Conservation (phyloP, 768 basidiomycete species). For the Leccinum subgranulosum region DNA sequence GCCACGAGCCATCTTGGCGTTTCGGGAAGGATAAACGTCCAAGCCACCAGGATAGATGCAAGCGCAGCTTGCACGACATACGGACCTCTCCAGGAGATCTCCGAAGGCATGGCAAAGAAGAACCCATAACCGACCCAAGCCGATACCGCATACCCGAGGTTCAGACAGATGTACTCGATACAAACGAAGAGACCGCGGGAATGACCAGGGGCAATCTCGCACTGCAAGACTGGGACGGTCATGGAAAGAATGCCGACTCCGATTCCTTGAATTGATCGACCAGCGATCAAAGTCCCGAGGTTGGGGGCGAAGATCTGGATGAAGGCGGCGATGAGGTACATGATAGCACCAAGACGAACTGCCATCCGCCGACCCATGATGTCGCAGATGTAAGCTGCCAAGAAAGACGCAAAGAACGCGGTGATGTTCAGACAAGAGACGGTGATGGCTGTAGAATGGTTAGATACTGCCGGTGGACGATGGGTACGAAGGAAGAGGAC, state of each 20-base stretch:
- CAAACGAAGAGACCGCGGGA: conserved; percentile 52
- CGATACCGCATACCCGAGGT: conserved; percentile 46
- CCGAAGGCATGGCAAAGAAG: conserved; percentile 43
- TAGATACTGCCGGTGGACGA: background rate
- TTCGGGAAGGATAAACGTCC: conserved; percentile 50
- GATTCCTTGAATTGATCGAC: conserved; percentile 46
- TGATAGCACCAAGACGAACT: conserved; percentile 46
- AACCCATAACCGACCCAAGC: conserved; percentile 51
- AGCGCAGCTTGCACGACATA: conserved; percentile 53
- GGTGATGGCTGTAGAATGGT: conserved; percentile 38
- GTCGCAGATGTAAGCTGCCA: conserved; percentile 50
- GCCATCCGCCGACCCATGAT: conserved; percentile 48
- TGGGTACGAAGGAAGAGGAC: conserved; percentile 1
- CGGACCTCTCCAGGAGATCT: conserved; percentile 55
- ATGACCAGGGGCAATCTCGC: conserved; percentile 45
- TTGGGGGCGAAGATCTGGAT: conserved; percentile 50
- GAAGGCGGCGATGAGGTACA: conserved; percentile 48
- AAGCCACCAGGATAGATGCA: conserved; percentile 42
- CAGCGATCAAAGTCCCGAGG: conserved; percentile 37
- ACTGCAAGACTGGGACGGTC: conserved; percentile 49
- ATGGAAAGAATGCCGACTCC: conserved; percentile 51
- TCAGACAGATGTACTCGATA: conserved; percentile 52
- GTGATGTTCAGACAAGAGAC: conserved; percentile 50
- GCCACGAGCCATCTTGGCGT: conserved; percentile 55
- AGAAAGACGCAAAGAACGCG: conserved; percentile 43